These are phyloP conservation scores for Teunomyces cretensis DNA, from an alignment of 805 yeast genomes.

Conservation along the genomic window DNA sequence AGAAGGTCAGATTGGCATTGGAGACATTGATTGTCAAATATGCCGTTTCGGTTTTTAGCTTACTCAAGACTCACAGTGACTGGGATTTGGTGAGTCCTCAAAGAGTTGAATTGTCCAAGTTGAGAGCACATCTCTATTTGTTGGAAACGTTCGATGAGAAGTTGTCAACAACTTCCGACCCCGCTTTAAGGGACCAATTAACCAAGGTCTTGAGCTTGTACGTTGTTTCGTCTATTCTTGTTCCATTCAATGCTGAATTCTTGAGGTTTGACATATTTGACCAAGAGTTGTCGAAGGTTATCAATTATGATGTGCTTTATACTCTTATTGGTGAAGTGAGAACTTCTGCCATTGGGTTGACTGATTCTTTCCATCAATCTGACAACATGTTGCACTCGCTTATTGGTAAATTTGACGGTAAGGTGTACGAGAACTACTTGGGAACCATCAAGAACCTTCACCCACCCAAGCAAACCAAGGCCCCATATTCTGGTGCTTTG, in stretches of 20 bases:
- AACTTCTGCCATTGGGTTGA: conserved; percentile 41
- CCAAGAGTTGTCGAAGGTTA: conserved; percentile 26
- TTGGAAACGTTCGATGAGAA: conserved; percentile 26
- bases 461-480: conserved; percentile 35
- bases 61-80: conserved; percentile 22
- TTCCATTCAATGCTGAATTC: conserved; percentile 36
- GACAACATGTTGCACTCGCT: conserved; percentile 44
- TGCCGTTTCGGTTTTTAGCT: conserved; percentile 27
- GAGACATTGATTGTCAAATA: conserved; percentile 41
- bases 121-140: conserved; percentile 44
- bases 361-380: conserved; percentile 45
- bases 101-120: conserved; percentile 40
- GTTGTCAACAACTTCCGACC: conserved; percentile 12
- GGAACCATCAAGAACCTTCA: conserved; percentile 33
- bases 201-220: conserved; percentile 33
- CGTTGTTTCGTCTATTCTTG: conserved; percentile 30
- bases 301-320: conserved; percentile 28
- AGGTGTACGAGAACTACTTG: conserved; percentile 45
- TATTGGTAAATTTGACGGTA: conserved; percentile 43
- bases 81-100: conserved; percentile 39
- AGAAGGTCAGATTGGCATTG: conserved; percentile 18
- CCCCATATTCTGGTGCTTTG: conserved; percentile 39
- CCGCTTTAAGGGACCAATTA: conserved; percentile 29
- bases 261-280: conserved; percentile 35
- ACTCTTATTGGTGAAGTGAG: conserved; percentile 35